phyloP scores from a whole-genome alignment of 169 alveolate genomes.

The Cryptosporidium canis region DNA sequence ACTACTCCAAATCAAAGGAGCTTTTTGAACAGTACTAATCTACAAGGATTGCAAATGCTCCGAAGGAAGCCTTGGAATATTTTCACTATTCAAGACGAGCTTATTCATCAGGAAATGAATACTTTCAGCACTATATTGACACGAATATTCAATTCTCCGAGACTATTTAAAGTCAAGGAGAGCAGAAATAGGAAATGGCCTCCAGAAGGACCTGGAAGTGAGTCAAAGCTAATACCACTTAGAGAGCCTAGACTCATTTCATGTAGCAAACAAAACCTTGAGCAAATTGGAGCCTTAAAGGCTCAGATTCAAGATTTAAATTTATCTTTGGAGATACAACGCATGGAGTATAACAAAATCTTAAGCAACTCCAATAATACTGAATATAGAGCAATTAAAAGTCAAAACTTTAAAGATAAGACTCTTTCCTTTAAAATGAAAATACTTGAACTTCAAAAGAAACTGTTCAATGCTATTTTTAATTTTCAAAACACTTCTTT shows the following conservation, averaged over 20 bases:
- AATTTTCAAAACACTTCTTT: slow-evolving; percentile 4
- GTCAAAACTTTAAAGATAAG: neutral
- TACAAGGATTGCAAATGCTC: neutral
- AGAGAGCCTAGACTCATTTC: neutral
- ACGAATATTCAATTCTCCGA: slow-evolving; percentile 9
- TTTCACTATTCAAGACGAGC: neutral
- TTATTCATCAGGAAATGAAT: neutral
- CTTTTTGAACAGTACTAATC: neutral
- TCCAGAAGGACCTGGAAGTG: slow-evolving; percentile 67
- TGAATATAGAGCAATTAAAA: slow-evolving; percentile 47
- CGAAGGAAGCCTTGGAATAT: slow-evolving; percentile 39
- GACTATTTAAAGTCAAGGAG: slow-evolving; percentile 19
- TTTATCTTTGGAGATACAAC: neutral
- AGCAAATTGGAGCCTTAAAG: neutral
- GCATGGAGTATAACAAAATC: neutral
- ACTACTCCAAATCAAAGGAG: neutral
- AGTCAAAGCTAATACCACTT: slow-evolving; percentile 4
- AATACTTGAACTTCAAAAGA: neutral
- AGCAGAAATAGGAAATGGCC: slow-evolving; percentile 43
- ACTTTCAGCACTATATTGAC: neutral
- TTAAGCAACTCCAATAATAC: slow-evolving; percentile 10
- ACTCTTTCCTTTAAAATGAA: neutral
- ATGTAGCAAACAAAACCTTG: neutral
- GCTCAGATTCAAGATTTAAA: neutral
- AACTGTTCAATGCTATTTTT: slow-evolving; percentile 10